These are phyloP conservation scores for Codiaeum variegatum DNA, from an alignment of 441 rosid species.

Conservation along the genomic window DNA sequence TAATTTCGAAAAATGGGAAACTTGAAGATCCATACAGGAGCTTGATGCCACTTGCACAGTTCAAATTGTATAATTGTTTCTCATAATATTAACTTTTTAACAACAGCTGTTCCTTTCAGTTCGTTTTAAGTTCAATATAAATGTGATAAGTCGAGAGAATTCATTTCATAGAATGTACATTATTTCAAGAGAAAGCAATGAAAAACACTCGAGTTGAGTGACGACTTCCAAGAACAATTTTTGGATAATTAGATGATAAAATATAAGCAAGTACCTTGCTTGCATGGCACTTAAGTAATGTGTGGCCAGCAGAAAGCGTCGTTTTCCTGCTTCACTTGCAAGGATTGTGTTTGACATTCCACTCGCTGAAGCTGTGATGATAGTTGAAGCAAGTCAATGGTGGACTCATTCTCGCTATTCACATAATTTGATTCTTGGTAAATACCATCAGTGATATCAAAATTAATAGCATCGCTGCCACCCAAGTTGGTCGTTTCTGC, in stretches of 20 bases:
- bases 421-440: conserved; percentile 29
- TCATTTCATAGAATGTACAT: background rate
- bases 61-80: no score
- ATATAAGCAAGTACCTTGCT: conserved; percentile 19
- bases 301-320: conserved; percentile 36
- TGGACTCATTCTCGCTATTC: conserved; percentile 31
- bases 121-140: background rate
- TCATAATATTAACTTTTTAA: background rate
- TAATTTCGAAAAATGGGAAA: background rate
- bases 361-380: conserved; percentile 56
- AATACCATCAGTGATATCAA: conserved; percentile 26
- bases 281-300: conserved; percentile 22
- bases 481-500: conserved; percentile 30
- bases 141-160: background rate
- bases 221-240: background rate
- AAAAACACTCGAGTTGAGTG: background rate
- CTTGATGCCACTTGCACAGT: background rate
- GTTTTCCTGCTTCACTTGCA: conserved; percentile 39
- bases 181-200: background rate
- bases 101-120: background rate
- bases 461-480: conserved; percentile 25
- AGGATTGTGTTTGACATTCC: conserved; percentile 45
- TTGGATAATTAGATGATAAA: background rate
- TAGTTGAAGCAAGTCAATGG: conserved; percentile 52
- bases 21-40: background rate